Base-by-base conservation (phyloP, 768 basidiomycete genomes). In the Boletus tomentosulus region DNA sequence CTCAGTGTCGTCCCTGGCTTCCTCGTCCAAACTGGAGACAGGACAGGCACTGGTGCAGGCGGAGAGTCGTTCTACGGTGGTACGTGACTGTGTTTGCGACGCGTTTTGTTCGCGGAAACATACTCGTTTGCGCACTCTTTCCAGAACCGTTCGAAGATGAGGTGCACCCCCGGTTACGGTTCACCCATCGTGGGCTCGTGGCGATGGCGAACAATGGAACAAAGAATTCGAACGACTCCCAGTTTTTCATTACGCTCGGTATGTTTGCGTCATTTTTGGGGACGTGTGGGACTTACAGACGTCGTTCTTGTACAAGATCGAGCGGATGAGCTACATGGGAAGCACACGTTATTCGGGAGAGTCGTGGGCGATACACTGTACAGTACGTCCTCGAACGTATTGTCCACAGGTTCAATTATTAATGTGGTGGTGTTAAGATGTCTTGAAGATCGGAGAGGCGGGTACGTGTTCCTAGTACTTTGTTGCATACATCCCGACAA, bases 61-160 rank as follows among this genome's bases (percentile, higher is more conserved):
- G 95, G 97, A 58, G 96, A 98, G 67, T 95, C 92, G 1, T 90
- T 97, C 68, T 98, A 90, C 61, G 96, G 96, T 69, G 93, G 93
- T 78, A 56, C 57, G 73, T 67, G 34, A 27, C n/a, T 16, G 4
- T 28, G 11, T 46, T 46, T 6, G 9, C 16, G 13, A 30, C 47
- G 24, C 25, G 33, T n/a, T 12, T 11, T 15, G 27, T 39, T 33
- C 39, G 51, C 24, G 15, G 22, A 30, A 22, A 39, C n/a, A 13
- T 15, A 6, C 46, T 7, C 13, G 16, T 41, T 16, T 31, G 19
- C 19, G 19, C 19, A 19, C 19, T 19, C 19, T 9, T 24, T 47
- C 22, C 50, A 91, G 94, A 95, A 62, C 91, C 87, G 3, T 97
- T 97, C 59, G 88, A 92, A 66, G 93, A 97, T 72, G 95, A 98